Evolutionary conservation across 306 rosid species (phyloP), one percentile per base, ranked within the genome.

Genomic region (Chamaecrista fasciculata): DNA sequence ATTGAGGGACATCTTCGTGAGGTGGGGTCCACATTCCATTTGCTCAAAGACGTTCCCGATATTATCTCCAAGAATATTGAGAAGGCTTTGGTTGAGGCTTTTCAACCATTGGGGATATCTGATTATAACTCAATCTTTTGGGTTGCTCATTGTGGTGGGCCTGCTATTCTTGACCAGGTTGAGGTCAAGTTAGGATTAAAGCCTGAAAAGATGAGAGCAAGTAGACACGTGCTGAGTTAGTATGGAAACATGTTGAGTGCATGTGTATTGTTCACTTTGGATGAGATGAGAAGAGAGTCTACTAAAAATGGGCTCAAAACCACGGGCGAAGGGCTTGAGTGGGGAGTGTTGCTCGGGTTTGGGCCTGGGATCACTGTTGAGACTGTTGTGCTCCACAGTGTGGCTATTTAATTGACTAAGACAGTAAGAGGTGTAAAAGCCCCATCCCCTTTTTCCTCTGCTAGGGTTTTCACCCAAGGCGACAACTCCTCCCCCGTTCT

Each of bases 171-270:
- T 1, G 88, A 83, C 81, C 83, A 81, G 15, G 82, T 86, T 5
- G 89, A 86, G 49, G 23, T n/a, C 0, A 81, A 86, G 42, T 62
- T 83, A 76, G 73, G 37, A 15, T 83, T 86, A 1, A 79, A 76
- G 59, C 76, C 82, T 0, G 88, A 83, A 5, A 86, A 86, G 50
- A 86, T n/a, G 65, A 59, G 65, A 5, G 65, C 46, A 0, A 59
- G 44, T 4, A 59, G 46, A 16, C 65, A 59, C 0, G 76, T 86
- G 44, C 73, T 83, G 1, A 73, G 85, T 2, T 88, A 83, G 58
- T 86, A 62, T 16, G 91, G 88, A 4, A 86, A 86, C 74, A 83
- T 86, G 91, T 79, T 88, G 1, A 83, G 91, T 24, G 91, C 91
- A 0, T 86, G 89, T 46, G 91, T 86, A 29, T 15, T 84, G 49